phyloP scores from a whole-genome alignment of 345 rosid species.

The Barbarea vulgaris region DNA sequence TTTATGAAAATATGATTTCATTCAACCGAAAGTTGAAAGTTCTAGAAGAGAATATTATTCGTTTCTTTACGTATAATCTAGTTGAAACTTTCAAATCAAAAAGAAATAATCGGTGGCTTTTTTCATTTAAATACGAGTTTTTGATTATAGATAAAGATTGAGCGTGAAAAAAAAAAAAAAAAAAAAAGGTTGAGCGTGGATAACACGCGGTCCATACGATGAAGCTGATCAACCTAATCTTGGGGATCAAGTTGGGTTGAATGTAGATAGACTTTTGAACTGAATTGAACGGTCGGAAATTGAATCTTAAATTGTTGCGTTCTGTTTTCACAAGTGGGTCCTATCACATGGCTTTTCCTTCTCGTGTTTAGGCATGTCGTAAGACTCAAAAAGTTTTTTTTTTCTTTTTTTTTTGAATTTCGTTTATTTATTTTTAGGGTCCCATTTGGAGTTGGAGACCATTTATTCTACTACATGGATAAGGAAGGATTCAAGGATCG shows the following conservation, averaged over 20 bases:
- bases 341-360: conserved; percentile 23
- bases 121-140: background rate
- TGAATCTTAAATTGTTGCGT: conserved; percentile 25
- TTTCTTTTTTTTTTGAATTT: no score
- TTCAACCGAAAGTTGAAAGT: background rate
- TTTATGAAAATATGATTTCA: no score
- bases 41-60: conserved; percentile 4
- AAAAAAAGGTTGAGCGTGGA: conserved; percentile 9
- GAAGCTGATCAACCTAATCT: background rate
- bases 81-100: conserved; percentile 14
- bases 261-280: conserved; percentile 5
- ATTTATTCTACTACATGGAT: background rate
- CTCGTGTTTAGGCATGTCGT: background rate
- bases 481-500: background rate
- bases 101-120: background rate
- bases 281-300: background rate
- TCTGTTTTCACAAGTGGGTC: conserved; percentile 12
- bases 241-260: conserved; percentile 36
- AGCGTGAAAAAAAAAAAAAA: no score
- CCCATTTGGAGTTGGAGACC: background rate
- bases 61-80: conserved; percentile 26
- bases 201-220: background rate
- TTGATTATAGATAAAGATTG: background rate
- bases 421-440: background rate
- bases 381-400: background rate